These are phyloP conservation scores for Puccinia coronata DNA, from an alignment of 1,284 basidiomycete genomes.

Conservation along the genomic window DNA sequence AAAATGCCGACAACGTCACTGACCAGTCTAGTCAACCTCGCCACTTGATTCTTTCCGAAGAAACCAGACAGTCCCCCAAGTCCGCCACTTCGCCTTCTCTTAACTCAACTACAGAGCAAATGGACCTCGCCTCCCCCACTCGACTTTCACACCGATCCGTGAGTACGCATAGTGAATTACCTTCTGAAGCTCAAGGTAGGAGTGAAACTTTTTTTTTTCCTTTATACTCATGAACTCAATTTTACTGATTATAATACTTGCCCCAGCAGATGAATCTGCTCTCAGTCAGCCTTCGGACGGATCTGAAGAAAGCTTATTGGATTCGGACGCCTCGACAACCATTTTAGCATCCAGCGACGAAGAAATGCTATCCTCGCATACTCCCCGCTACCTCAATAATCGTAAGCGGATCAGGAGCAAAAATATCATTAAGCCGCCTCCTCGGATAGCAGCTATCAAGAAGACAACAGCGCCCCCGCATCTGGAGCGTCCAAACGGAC, in stretches of 20 bases:
- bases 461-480: not conserved
- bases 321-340: slow-evolving; percentile 48
- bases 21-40: not conserved
- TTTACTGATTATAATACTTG: not conserved
- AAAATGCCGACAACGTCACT: not conserved
- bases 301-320: slow-evolving; percentile 23
- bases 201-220: not conserved
- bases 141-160: slow-evolving; percentile 14
- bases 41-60: not conserved
- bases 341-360: slow-evolving; percentile 44
- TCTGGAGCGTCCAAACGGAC: not conserved
- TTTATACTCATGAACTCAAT: not conserved
- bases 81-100: not conserved
- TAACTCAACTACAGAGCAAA: not conserved
- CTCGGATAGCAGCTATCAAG: slow-evolving; percentile 8
- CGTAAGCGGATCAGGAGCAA: slow-evolving; percentile 32
- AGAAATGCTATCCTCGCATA: slow-evolving; percentile 45
- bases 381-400: slow-evolving; percentile 42
- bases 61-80: not conserved
- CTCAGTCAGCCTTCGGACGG: slow-evolving; percentile 35
- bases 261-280: slow-evolving; percentile 29
- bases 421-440: slow-evolving; percentile 17
- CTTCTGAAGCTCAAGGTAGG: slow-evolving; percentile 13
- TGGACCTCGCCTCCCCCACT: too few species aligned
- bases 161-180: not conserved